Base-by-base conservation (phyloP, 2,329 filamentous ascomycete species). In the Monilinia aucupariae region DNA sequence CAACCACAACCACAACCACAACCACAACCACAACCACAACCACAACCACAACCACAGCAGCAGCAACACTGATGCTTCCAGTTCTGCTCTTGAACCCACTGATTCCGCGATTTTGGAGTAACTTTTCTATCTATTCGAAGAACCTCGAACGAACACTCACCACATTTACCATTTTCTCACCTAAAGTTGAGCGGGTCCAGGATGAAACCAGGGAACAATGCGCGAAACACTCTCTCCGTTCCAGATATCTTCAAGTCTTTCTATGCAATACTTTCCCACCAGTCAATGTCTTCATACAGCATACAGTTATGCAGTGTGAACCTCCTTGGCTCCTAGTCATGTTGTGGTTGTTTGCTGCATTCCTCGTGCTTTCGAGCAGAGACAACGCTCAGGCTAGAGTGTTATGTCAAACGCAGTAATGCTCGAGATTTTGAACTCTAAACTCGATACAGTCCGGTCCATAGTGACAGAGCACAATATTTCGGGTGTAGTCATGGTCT, bases 131-230 rank as follows among this genome's bases (percentile, higher is more conserved):
- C 20, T 20, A 25, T 45, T 10, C 22, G n/a, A 25, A 53, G n/a
- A 39, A 53, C 9, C 51, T 41, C 27, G 9, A 54, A 41, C 15
- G 22, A 41, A n/a, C 22, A 27, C 27, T 3, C 27, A n/a, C 37
- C 37, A 15, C 25, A 17, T 20, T 34, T 61, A 34, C 39, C 27
- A n/a, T 54, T 54, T 54, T 27, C 17, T 54, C 41, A 25, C 34
- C 17, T 43, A 34, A 27, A 27, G 48, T n/a, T 32, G 43, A 37
- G 60, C 60, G 60, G 60, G 43, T 27, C 60, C 25, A 58, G 6
- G 51, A 58, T 62, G 60, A 62, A 62, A 62, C 60, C 60, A 62
- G 60, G 32, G 39, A 50, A 58, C 60, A 25, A 22, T 39, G 60
- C 60, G 45, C 43, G 51, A 62, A 62, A 62, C 60, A 43, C 60